These are phyloP conservation scores for Dactylella cylindrospora DNA, from an alignment of 2,329 filamentous ascomycete genomes.

Conservation along the genomic window DNA sequence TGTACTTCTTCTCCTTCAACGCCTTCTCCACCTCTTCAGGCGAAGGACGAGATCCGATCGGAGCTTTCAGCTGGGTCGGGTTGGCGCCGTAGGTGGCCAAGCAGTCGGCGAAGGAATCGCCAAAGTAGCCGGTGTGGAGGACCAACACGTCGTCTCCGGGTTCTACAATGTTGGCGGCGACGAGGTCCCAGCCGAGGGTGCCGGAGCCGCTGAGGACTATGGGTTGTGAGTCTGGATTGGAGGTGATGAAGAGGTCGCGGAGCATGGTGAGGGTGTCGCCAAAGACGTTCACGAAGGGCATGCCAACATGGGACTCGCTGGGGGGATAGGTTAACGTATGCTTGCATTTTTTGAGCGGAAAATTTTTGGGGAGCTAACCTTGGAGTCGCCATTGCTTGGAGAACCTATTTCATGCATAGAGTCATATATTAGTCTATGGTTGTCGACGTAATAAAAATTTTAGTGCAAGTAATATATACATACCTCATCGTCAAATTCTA, in stretches of 20 bases:
- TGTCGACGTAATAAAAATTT: not conserved
- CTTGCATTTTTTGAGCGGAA: constrained; percentile 4
- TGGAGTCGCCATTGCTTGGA: constrained; percentile 31
- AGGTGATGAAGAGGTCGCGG: constrained; percentile 91
- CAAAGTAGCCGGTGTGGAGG: constrained; percentile 92
- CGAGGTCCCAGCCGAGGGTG: constrained; percentile 94
- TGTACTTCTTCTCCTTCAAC: constrained; percentile 87
- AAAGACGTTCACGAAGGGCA: constrained; percentile 84
- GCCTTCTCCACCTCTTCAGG: constrained; percentile 85
- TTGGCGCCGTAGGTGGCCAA: constrained; percentile 87
- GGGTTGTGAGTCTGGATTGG: constrained; percentile 77
- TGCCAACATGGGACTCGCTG: constrained; percentile 91
- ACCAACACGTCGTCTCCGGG: constrained; percentile 87
- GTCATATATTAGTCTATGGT: not conserved
- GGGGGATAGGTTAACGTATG: constrained; percentile 5
- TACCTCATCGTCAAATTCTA: constrained; percentile 88
- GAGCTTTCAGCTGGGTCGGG: constrained; percentile 83
- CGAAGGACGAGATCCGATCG: constrained; percentile 83
- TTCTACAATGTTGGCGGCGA: constrained; percentile 90
- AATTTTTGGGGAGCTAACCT: not conserved
- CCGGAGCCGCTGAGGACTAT: constrained; percentile 93
- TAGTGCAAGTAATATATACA: not conserved
- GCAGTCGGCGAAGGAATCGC: constrained; percentile 90
- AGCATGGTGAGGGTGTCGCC: constrained; percentile 85
- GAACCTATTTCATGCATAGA: not conserved